phyloP scores from a whole-genome alignment of 345 rosid genomes.

The Salix exigua region DNA sequence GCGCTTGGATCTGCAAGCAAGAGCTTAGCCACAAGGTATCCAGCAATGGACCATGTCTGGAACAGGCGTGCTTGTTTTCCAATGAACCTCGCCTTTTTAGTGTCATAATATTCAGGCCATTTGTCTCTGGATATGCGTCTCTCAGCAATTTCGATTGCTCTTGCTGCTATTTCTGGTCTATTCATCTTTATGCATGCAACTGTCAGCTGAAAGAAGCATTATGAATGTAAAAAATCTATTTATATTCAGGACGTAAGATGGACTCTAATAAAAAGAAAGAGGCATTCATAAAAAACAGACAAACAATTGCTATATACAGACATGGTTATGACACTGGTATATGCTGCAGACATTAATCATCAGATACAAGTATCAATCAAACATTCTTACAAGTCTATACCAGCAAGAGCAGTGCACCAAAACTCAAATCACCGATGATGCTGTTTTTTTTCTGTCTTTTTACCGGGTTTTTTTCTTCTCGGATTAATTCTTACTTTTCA shows the following conservation, averaged over 20 bases:
- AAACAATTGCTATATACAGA: not conserved
- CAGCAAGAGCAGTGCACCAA: not conserved
- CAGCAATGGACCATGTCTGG: conserved; percentile 60
- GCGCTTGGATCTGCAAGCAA: conserved; percentile 39
- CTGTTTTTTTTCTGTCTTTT: not conserved
- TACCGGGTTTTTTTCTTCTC: not conserved
- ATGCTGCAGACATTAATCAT: not conserved
- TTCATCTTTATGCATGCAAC: conserved; percentile 55
- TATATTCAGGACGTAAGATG: not conserved
- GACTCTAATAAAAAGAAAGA: not conserved
- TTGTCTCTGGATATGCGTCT: conserved; percentile 37
- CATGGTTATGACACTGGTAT: not conserved
- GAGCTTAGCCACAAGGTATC: conserved; percentile 50
- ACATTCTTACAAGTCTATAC: not conserved
- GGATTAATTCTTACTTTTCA: not conserved
- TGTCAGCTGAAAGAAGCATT: conserved; percentile 36
- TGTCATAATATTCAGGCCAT: conserved; percentile 60
- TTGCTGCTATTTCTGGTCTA: conserved; percentile 46
- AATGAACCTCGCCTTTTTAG: conserved; percentile 44
- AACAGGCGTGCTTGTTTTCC: conserved; percentile 42
- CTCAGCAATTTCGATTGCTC: conserved; percentile 41
- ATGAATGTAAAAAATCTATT: not conserved
- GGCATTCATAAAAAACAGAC: not conserved
- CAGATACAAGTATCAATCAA: not conserved
- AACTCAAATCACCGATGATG: not conserved